Base-by-base conservation (phyloP, 768 basidiomycete species). In the Agrocybe chaxingu region DNA sequence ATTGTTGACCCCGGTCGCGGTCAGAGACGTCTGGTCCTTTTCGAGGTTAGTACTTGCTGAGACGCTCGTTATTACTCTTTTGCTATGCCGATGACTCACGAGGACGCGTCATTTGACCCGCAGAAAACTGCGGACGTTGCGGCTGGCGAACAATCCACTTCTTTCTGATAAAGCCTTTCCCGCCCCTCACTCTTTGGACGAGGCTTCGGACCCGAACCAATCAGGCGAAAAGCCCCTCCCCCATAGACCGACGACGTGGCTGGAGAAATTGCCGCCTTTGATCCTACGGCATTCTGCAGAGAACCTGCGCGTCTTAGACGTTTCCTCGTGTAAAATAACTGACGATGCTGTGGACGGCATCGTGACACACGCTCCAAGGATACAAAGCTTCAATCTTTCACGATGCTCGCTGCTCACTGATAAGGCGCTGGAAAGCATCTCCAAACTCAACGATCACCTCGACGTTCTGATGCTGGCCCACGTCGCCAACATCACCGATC, bases 161-260 rank as follows among this genome's bases (percentile, higher is more conserved):
- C 69, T 97, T 57, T 88, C 88, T 24, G 91, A 95, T 71, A 83
- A 78, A 57, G 83, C 83, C 1, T 89, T 95, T 65, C 92, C 92
- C 8, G 76, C 78, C 40, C 69, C 75, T 42, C 54, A 65, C 52
- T 63, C 60, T 29, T 57, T 58, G 18, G 62, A 66, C 11, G 44
- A 61, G 18, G 56, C 64, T 40, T 47, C 60, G 37, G 55, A 47
- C 37, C 13, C 54, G 50, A 48, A 54, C 13, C 56, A 61, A 24
- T 24, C 24, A 24, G 24, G 24, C 16, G 76, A 80, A 53, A 79
- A 82, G 62, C 80, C 80, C 12, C 64, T 81, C 38, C 80, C 82
- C 7, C 78, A 76, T 47, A 70, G 75, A 48, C 82, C 82, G 9
- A 68, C 68, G 50, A 82, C 81, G 16, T 83, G 81, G 79, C 63